Evolutionary conservation across 495 filamentous ascomycete species (phyloP).

Genomic region (Durotheca rogersii): DNA sequence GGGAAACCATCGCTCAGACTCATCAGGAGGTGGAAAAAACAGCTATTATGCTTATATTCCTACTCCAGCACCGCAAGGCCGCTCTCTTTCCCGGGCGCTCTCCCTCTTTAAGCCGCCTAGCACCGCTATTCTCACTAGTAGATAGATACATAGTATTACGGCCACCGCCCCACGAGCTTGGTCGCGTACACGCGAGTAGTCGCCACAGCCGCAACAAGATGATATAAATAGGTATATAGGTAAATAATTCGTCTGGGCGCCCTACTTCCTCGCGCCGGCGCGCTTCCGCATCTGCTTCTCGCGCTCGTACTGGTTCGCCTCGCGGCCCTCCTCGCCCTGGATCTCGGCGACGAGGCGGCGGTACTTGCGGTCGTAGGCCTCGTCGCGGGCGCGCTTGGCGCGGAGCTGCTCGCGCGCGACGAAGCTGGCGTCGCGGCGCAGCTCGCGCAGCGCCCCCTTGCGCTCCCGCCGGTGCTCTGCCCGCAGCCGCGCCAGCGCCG

Average conservation of each 20-base stretch:
- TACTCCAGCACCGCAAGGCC: no score
- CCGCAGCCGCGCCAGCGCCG: constrained; percentile 75
- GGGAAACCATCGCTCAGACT: no score
- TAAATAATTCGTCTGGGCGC: no score
- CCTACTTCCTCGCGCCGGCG: constrained; percentile 39
- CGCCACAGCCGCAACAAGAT: neutral
- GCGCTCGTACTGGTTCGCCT: constrained; percentile 83
- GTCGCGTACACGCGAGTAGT: no score
- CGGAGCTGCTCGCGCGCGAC: constrained; percentile 82
- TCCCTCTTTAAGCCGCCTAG: no score
- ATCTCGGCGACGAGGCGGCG: constrained; percentile 89
- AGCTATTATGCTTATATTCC: no score
- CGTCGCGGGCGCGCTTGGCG: constrained; percentile 89
- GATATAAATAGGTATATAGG: neutral
- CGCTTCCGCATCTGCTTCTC: constrained; percentile 72
- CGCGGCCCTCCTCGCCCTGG: constrained; percentile 86
- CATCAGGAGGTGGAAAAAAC: no score
- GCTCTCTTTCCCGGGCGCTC: no score
- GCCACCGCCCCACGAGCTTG: no score
- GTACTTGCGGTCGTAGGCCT: constrained; percentile 92
- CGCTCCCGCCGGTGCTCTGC: constrained; percentile 90
- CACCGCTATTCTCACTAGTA: no score
- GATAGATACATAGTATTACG: no score
- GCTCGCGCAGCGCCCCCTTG: constrained; percentile 92
- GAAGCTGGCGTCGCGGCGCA: constrained; percentile 92